Evolutionary conservation across 805 yeast species (phyloP), one percentile per base, ranked within the genome.

Genomic region (Myxozyma lipomycoides): DNA sequence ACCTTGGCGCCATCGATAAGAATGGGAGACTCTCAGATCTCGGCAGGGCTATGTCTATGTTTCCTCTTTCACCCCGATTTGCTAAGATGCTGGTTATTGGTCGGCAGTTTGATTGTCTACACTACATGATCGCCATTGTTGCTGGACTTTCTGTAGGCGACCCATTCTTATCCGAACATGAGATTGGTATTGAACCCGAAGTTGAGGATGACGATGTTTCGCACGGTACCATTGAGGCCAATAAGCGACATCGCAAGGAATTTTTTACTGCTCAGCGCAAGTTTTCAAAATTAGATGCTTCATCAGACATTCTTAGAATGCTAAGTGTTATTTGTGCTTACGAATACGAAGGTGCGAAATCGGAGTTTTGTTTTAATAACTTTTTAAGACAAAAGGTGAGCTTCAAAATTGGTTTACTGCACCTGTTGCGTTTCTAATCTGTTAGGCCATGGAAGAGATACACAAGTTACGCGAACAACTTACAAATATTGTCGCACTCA

Each of bases 81-180:
- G 82, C 98, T 1, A 90, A 90, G 64, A 87, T 93, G 78, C 73
- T 93, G 49, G 75, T 90, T 25, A 78, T 91, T 36, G 95, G 96
- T 4, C 86, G 88, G 65, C 97, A 93, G 66, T 80, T 78, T 40
- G 83, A 78, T 4, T 90, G 97, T 67, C 70, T 93, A 49, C 88
- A 95, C 0, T 91, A 86, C 63, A 76, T 93, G n/a, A 80, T 93
- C 41, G 93, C 97, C 0, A 76, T 93, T 47, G 97, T 93, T 1
- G 84, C 97, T 28, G 95, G 89, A 0, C 70, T 93, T 28, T 83
- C 97, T 0, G 97, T 93, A 40, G 97, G 97, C 3, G 95, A 90
- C 62, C 96, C 95, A 15, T 89, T 88, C 61, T 68, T 86, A 30
- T 75, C 74, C 37, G 95, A 85, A 64, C 78, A 77, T 56, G 96